phyloP scores from a whole-genome alignment of 495 filamentous ascomycete species.

The Neurospora tetraspora region DNA sequence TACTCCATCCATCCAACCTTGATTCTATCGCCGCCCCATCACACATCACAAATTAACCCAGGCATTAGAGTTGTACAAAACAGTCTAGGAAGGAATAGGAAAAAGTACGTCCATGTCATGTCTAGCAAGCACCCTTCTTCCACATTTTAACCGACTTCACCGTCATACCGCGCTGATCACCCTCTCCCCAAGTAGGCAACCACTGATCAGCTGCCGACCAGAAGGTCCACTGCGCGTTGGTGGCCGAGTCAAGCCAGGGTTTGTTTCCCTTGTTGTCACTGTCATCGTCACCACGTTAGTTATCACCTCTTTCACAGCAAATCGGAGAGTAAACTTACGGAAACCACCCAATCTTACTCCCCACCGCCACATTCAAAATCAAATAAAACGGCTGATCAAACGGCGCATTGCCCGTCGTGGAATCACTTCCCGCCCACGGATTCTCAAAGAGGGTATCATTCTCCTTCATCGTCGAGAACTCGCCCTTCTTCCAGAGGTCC shows the following conservation, averaged over 20 bases:
- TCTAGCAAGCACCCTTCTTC: slow-evolving; percentile 6
- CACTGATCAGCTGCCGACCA: slow-evolving; percentile 47
- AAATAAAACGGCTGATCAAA: slow-evolving; percentile 62
- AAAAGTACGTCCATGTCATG: neutral
- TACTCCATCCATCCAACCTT: neutral
- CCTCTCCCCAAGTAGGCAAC: slow-evolving; percentile 50
- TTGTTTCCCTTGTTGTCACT: slow-evolving; percentile 46
- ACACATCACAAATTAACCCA: neutral
- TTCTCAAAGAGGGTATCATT: slow-evolving; percentile 49
- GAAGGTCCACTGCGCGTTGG: slow-evolving; percentile 45
- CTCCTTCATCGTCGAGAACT: slow-evolving; percentile 43
- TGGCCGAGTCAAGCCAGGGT: slow-evolving; percentile 52
- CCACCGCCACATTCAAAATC: slow-evolving; percentile 57
- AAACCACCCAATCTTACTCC: slow-evolving; percentile 57
- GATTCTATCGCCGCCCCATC: neutral
- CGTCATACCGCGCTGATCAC: slow-evolving; percentile 40
- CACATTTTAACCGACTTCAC: slow-evolving; percentile 48
- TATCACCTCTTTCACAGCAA: neutral
- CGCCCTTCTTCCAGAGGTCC: slow-evolving; percentile 46
- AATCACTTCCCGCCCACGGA: slow-evolving; percentile 12
- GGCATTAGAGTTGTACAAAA: neutral
- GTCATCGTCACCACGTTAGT: neutral
- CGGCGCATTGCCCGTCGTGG: slow-evolving; percentile 36
- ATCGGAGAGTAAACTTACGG: slow-evolving; percentile 4
- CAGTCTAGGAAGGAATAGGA: neutral